phyloP scores from a whole-genome alignment of 148 eudicot species.

The Nyssa sinensis region DNA sequence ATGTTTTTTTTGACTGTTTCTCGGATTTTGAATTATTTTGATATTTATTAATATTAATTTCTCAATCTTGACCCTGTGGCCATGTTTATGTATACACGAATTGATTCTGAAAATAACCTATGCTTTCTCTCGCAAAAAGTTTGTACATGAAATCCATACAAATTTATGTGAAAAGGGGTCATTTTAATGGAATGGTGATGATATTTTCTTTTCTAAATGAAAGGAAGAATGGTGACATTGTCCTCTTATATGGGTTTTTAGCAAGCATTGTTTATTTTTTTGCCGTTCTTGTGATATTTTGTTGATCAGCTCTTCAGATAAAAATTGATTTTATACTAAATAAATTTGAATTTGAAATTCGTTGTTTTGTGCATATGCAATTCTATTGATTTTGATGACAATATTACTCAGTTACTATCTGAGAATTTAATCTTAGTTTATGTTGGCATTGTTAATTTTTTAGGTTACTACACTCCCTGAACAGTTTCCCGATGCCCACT shows the following conservation, averaged over 20 bases:
- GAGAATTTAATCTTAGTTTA: constrained; percentile 1
- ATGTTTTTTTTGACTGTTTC: background rate
- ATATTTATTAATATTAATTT: too few relatives aligned
- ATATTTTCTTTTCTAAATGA: background rate
- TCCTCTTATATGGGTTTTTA: background rate
- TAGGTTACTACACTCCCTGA: constrained; percentile 93
- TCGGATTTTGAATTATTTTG: background rate
- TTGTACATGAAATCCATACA: too few relatives aligned
- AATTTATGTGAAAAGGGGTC: background rate
- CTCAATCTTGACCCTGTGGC: background rate
- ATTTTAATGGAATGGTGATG: too few relatives aligned
- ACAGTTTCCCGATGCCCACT: constrained; percentile 86
- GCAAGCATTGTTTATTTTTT: background rate
- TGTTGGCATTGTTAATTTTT: background rate
- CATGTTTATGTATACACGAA: background rate
- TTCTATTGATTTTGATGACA: too few relatives aligned
- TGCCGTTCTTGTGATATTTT: background rate
- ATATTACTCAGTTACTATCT: background rate
- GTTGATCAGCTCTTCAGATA: background rate
- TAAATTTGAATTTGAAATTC: background rate
- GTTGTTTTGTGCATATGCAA: background rate
- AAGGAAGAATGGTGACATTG: background rate
- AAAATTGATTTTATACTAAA: background rate
- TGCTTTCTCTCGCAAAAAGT: background rate
- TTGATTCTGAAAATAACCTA: background rate